Evolutionary conservation across 805 yeast species (phyloP).

Genomic region (Suhomyces faveliae): DNA sequence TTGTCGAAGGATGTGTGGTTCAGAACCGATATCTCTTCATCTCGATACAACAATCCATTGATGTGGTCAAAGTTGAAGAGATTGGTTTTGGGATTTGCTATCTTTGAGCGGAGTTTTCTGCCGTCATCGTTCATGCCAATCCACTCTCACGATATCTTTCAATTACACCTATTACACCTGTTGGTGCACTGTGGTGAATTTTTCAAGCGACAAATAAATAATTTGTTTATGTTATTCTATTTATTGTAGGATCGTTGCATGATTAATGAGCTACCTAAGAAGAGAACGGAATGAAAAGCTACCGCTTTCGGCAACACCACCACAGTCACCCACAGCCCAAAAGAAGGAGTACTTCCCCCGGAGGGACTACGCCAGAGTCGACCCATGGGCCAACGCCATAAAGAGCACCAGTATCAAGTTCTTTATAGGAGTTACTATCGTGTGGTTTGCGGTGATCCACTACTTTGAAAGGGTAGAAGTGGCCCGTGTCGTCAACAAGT

Average conservation of each 20-base stretch:
- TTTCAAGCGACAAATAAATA: too few relatives aligned
- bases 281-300: slow-evolving; percentile 13
- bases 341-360: neutral
- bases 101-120: slow-evolving; percentile 33
- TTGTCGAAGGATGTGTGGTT: slow-evolving; percentile 7
- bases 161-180: too few relatives aligned
- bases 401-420: neutral
- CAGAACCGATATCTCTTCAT: slow-evolving; percentile 18
- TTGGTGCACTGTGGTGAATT: slow-evolving; percentile 7
- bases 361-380: too few relatives aligned
- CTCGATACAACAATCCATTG: slow-evolving; percentile 24
- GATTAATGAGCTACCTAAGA: slow-evolving; percentile 25
- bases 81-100: slow-evolving; percentile 12
- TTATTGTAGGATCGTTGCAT: too few relatives aligned
- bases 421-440: neutral
- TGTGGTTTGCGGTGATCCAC: slow-evolving; percentile 30
- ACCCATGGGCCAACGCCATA: neutral
- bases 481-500: slow-evolving; percentile 20
- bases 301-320: neutral
- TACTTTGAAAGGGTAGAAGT: slow-evolving; percentile 33
- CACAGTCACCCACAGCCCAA: neutral
- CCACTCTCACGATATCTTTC: too few relatives aligned
- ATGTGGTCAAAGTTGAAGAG: slow-evolving; percentile 36
- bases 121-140: neutral
- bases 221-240: too few relatives aligned